These are phyloP conservation scores for Aspergillus pseudonomiae DNA, from an alignment of 2,329 filamentous ascomycete genomes.

Conservation along the genomic window DNA sequence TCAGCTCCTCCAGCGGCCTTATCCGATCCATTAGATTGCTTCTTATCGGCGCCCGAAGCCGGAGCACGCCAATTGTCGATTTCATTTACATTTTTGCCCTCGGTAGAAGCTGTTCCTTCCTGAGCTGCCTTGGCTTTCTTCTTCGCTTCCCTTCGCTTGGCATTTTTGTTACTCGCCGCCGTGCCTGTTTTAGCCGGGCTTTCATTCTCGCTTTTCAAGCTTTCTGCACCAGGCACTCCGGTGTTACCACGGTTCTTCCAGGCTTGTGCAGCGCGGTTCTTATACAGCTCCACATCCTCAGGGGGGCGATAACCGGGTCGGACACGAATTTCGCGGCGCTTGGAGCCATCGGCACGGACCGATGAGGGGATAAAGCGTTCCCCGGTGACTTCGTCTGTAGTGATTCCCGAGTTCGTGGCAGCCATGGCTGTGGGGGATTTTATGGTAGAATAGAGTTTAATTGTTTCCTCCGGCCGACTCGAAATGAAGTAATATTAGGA, in stretches of 20 bases:
- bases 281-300: constrained; percentile 95
- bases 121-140: constrained; percentile 65
- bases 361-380: constrained; percentile 89
- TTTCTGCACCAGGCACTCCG: constrained; percentile 74
- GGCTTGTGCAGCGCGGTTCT: constrained; percentile 83
- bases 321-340: constrained; percentile 92
- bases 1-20: constrained; percentile 29
- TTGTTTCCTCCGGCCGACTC: neutral
- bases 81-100: constrained; percentile 29
- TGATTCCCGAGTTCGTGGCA: constrained; percentile 70
- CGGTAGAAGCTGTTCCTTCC: constrained; percentile 46
- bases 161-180: constrained; percentile 76
- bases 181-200: constrained; percentile 49
- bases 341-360: constrained; percentile 80
- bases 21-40: constrained; percentile 31
- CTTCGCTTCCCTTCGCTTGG: constrained; percentile 72
- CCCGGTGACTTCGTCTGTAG: constrained; percentile 74
- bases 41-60: constrained; percentile 20
- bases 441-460: neutral
- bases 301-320: constrained; percentile 90
- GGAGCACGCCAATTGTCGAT: constrained; percentile 37
- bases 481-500: neutral
- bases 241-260: constrained; percentile 75
- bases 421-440: constrained; percentile 39
- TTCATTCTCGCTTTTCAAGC: constrained; percentile 54